phyloP scores from a whole-genome alignment of 257 asterid genomes.

The Gynochthodes officinalis region DNA sequence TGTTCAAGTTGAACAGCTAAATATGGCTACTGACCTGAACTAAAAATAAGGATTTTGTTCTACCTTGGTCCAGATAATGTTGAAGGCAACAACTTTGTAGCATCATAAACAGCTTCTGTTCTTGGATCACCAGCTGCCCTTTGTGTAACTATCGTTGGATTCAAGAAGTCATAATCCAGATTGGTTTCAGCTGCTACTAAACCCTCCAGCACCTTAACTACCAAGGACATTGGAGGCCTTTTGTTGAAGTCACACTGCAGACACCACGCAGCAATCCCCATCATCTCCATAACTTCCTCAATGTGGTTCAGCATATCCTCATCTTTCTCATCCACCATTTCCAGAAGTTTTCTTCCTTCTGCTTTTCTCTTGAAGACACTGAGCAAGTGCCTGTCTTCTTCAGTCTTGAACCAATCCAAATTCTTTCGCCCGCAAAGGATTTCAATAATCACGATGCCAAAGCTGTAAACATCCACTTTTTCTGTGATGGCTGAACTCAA shows the following conservation, averaged over 20 bases:
- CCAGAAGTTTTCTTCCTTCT: background rate
- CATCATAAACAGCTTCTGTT: background rate
- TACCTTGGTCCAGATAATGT: too few species aligned
- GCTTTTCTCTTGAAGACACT: too few species aligned
- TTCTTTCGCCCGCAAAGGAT: conserved; percentile 18
- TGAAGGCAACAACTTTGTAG: conserved; percentile 14
- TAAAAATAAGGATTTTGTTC: too few species aligned
- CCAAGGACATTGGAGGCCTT: too few species aligned
- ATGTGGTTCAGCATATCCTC: conserved; percentile 9
- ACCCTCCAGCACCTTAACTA: too few species aligned
- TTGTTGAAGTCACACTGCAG: conserved; percentile 17
- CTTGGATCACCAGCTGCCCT: background rate
- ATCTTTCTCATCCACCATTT: too few species aligned
- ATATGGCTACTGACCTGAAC: too few species aligned
- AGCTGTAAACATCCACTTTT: conserved; percentile 23
- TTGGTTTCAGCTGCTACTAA: too few species aligned
- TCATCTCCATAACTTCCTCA: conserved; percentile 18
- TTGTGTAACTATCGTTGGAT: background rate
- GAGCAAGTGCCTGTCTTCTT: conserved; percentile 11
- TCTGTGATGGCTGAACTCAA: conserved; percentile 16
- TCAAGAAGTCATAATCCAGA: conserved; percentile 10
- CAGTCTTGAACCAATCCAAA: conserved; percentile 5
- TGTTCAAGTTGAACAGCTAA: too few species aligned
- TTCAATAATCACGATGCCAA: conserved; percentile 21
- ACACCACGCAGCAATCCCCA: conserved; percentile 25